These are phyloP conservation scores for Sutorius eximius DNA, from an alignment of 1,284 basidiomycete species.

Conservation along the genomic window DNA sequence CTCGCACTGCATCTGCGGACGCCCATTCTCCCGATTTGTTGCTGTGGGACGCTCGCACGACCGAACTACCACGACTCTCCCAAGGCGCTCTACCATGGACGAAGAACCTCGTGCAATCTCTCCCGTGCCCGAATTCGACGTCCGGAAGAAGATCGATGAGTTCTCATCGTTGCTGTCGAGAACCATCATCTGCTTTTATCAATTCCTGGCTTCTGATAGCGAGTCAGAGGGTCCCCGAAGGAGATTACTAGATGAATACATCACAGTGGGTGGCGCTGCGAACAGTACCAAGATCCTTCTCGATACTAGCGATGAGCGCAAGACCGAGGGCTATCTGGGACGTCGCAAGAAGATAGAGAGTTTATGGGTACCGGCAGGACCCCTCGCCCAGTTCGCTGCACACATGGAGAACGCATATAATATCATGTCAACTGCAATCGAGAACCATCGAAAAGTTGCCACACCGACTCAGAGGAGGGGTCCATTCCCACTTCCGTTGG, in stretches of 20 bases:
- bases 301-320: slow-evolving; percentile 25
- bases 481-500: slow-evolving; percentile 23
- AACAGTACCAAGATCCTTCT: slow-evolving; percentile 30
- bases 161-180: slow-evolving; percentile 25
- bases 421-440: slow-evolving; percentile 26
- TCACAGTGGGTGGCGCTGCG: slow-evolving; percentile 29
- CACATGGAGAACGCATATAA: slow-evolving; percentile 22
- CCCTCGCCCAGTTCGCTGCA: slow-evolving; percentile 21
- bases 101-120: background rate
- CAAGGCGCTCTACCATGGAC: slow-evolving; percentile 15
- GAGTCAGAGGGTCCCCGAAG: slow-evolving; percentile 27
- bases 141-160: slow-evolving; percentile 23
- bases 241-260: slow-evolving; percentile 30
- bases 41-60: slow-evolving; percentile 5
- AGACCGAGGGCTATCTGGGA: slow-evolving; percentile 23
- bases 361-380: slow-evolving; percentile 19
- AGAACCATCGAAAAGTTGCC: slow-evolving; percentile 19
- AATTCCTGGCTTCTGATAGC: slow-evolving; percentile 31
- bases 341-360: slow-evolving; percentile 24
- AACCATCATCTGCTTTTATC: slow-evolving; percentile 31
- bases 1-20: background rate
- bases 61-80: background rate
- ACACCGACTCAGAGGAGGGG: slow-evolving; percentile 16
- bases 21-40: slow-evolving; percentile 9
- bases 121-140: slow-evolving; percentile 17